Percentiles rank a stretch among this genome's conserved stretches.
Conservation (phyloP, 148 eudicot species). For the Polygonum aviculare region DNA sequence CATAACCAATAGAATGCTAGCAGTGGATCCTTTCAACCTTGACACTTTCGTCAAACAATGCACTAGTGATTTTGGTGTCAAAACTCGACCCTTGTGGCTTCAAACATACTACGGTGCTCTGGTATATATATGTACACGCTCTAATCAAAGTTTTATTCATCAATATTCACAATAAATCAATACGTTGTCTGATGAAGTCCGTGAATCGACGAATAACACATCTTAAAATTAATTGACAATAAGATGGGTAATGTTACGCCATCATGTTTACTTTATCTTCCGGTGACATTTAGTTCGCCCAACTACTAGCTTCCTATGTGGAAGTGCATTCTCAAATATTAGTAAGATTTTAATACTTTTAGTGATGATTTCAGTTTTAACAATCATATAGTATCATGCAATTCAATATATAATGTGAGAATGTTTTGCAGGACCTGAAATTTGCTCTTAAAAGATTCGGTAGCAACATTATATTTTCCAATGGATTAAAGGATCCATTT, state of each 20-base stretch:
- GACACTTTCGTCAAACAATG: background rate
- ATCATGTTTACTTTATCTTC: background rate
- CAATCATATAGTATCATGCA: background rate
- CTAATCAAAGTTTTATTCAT: background rate
- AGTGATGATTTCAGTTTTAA: too few relatives aligned
- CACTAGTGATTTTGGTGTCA: background rate
- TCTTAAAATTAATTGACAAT: too few relatives aligned
- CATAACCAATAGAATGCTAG: background rate
- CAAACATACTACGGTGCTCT: background rate
- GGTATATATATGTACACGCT: background rate
- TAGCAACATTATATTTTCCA: constrained; percentile 8
- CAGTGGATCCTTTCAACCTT: background rate
- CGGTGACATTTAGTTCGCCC: background rate
- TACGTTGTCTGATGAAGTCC: background rate
- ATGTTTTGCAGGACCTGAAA: background rate
- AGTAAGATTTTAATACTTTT: too few relatives aligned
- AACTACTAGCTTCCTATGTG: too few relatives aligned
- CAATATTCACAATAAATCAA: too few relatives aligned
- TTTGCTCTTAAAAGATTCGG: background rate
- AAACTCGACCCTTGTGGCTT: background rate
- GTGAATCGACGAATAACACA: background rate
- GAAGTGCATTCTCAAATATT: too few relatives aligned
- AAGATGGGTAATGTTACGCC: too few relatives aligned
- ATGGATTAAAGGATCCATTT: background rate
- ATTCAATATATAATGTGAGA: background rate